Base-by-base conservation (phyloP, 164 flowering plant genomes). In the Kingdonia uniflora region DNA sequence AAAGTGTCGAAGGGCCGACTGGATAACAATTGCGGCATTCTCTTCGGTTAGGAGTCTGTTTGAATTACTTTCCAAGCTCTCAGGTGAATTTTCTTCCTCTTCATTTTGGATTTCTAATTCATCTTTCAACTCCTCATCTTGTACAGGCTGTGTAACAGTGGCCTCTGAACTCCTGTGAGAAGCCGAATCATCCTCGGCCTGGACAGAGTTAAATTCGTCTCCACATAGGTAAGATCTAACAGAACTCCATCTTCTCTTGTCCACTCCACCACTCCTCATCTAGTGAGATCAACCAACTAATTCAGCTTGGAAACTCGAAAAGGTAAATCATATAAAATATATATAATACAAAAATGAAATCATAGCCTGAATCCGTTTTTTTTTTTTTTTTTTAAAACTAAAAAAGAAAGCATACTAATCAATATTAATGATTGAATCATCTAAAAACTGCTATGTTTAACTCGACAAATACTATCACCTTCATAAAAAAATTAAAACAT, bases 151-250 rank as follows among this genome's bases (percentile, higher is more conserved):
- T 35, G 74, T 72, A 11, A 82, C 77, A 12, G 86, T 82, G 25
- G 77, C 80, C 57, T 84, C 91, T 8, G 83, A 80, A 66, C 84
- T 78, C 62, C 56, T 71, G 15, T 71, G 59, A 12, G 88, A 84
- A 60, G 77, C 66, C n/a, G 88, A 73, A 66, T 81, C 85, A 21
- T 78, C 82, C 49, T 82, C 87, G n/a, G 79, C 82, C 33, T 73
- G 52, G 20, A 75, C 80, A 46, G 90, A 85, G 62, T 74, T 72
- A 58, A 63, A 71, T 55, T 86, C 91, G 52, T 85, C 84, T 13
- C 87, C 88, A 54, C 95, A 85, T 15, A 85, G 65, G 68, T 81
- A 85, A 19, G 84, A 79, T 58, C 82, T 77, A 12, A 85, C 84
- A 5, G 81, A 56, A 25, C 70, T 68, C 95, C 91, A 83, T 72